Evolutionary conservation across 371 early-diverging fungal genomes (phyloP), one percentile per base, ranked within the genome.

Genomic region (Mucor mucedo): DNA sequence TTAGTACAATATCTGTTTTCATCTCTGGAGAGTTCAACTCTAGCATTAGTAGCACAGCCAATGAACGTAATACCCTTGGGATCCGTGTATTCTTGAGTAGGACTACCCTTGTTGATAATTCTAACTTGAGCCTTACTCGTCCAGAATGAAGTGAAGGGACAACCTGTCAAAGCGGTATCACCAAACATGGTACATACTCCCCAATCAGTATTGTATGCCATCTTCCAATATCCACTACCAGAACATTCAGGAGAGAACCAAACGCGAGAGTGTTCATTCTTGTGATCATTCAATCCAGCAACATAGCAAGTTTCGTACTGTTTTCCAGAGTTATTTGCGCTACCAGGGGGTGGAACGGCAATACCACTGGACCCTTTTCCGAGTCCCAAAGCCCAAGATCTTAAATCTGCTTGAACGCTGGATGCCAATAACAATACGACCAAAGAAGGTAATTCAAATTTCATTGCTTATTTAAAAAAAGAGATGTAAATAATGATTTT

Each of bases 231-330:
- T 13, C 52, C 52, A 13, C 52, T 52, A 8, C 33, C 33, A 32
- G 52, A 52, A 33, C 52, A 52, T 52, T 29, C 33, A 32, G 52
- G 16, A 8, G 52, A 52, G 52, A 52, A 52, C 52, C 52, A 52
- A 5, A 52, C 52, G 5, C 14, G 8, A 32, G 52, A 29, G 14
- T 52, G 52, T 7, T 14, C 27, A n/a, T 52, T 29, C 14, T 32
- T 32, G 35, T 52, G 52, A 32, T 29, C 32, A 32, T 33, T 52
- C 5, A 32, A 4, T 13, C 32, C 52, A 11, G 29, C 8, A 14
- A 52, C 52, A 16, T 32, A 29, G 13, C 52, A 52, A 11, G 52
- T 52, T 33, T 52, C 3, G 11, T 32, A 29, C 11, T 29, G 33
- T 52, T 52, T 33, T 2, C 33, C 33, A 6, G 14, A 10, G 8